Percentiles rank a stretch among this genome's conserved stretches.
Evolutionary conservation across 345 rosid genomes (phyloP).

Genomic region (Pseudoturritis turrita): DNA sequence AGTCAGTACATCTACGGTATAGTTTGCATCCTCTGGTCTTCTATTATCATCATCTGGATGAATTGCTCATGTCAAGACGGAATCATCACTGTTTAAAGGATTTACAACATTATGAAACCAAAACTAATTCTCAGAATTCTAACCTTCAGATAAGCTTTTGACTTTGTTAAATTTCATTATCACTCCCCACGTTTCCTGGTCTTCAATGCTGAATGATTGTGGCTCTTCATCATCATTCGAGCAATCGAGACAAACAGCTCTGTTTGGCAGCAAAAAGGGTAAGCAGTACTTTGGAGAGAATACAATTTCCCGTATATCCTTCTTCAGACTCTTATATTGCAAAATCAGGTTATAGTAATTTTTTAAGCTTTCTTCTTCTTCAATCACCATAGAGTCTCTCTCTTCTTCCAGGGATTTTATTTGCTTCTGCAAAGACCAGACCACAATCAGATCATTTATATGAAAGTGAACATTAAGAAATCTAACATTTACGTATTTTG

Average conservation of each 20-base stretch:
- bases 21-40: conserved; percentile 75
- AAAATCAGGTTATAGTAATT: conserved; percentile 73
- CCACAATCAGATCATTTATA: conserved; percentile 10
- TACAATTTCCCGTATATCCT: conserved; percentile 70
- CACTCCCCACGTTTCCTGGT: conserved; percentile 79
- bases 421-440: conserved; percentile 60
- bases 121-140: conserved; percentile 18
- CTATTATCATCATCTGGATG: conserved; percentile 60
- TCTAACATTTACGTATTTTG: not conserved
- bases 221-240: conserved; percentile 46
- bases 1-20: conserved; percentile 72
- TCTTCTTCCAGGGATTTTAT: conserved; percentile 70
- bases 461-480: not conserved
- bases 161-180: conserved; percentile 67
- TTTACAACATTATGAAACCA: not conserved
- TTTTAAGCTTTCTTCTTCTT: conserved; percentile 88
- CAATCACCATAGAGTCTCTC: conserved; percentile 81
- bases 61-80: conserved; percentile 11
- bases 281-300: conserved; percentile 79
- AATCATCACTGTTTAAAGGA: not conserved
- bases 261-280: conserved; percentile 79
- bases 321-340: conserved; percentile 68
- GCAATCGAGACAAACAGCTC: conserved; percentile 64
- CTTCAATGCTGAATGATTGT: conserved; percentile 63
- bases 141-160: conserved; percentile 64